These are phyloP conservation scores for Amauroascus niger DNA, from an alignment of 2,329 filamentous ascomycete genomes.

Conservation along the genomic window DNA sequence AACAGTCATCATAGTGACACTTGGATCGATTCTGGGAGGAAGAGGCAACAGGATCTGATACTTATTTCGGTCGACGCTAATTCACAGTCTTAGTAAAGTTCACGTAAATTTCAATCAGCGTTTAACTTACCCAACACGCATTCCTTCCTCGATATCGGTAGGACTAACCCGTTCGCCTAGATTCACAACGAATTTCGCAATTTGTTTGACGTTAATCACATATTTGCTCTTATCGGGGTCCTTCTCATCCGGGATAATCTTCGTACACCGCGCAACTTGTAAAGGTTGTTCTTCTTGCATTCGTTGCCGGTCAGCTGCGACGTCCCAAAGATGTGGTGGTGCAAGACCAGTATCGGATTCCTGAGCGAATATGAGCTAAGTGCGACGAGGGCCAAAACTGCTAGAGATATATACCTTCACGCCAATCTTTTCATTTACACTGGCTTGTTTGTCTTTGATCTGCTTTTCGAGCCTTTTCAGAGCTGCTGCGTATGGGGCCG, in stretches of 20 bases:
- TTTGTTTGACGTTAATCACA: constrained; percentile 99
- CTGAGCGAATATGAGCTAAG: constrained; percentile 37
- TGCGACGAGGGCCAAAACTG: not conserved
- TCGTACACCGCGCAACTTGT: constrained; percentile 95
- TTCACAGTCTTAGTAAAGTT: constrained; percentile 10
- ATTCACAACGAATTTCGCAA: constrained; percentile 98
- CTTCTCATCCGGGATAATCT: constrained; percentile 96
- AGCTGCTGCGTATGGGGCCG: constrained; percentile 84
- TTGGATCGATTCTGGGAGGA: constrained; percentile 96
- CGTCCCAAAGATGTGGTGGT: constrained; percentile 97
- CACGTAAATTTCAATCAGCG: not conserved
- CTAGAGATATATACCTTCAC: constrained; percentile 31
- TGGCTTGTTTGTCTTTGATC: constrained; percentile 98
- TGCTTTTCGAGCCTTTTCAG: constrained; percentile 98
- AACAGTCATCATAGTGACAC: constrained; percentile 99
- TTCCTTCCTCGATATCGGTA: constrained; percentile 98
- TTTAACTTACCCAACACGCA: constrained; percentile 68
- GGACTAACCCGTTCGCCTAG: constrained; percentile 93
- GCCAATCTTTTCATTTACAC: constrained; percentile 97
- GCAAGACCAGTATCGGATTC: constrained; percentile 98
- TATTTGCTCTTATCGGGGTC: constrained; percentile 98
- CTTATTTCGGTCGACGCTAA: constrained; percentile 87
- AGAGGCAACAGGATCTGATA: constrained; percentile 96
- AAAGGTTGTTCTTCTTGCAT: constrained; percentile 98
- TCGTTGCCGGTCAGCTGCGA: constrained; percentile 92